These are phyloP conservation scores for Pichia membranifaciens DNA, from an alignment of 805 yeast species.

Conservation along the genomic window DNA sequence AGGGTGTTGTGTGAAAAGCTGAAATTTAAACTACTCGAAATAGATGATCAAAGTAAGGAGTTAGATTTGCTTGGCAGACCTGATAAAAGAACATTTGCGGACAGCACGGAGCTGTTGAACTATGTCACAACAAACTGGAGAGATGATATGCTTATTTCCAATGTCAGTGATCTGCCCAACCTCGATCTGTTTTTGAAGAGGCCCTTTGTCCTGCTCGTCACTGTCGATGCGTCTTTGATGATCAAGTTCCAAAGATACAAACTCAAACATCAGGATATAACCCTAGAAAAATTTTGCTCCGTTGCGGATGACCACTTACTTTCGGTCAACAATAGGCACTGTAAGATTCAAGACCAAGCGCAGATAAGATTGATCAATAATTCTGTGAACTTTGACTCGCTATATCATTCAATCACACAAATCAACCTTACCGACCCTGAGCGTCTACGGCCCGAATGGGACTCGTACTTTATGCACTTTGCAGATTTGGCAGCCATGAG, in stretches of 20 bases:
- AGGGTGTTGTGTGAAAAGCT: constrained; percentile 42
- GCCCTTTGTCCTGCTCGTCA: constrained; percentile 79
- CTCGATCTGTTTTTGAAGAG: constrained; percentile 51
- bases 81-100: constrained; percentile 12
- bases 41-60: constrained; percentile 8
- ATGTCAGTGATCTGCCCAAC: constrained; percentile 37
- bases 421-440: constrained; percentile 44
- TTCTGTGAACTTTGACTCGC: constrained; percentile 31
- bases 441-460: constrained; percentile 90
- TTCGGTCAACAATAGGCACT: constrained; percentile 34
- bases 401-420: constrained; percentile 34
- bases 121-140: constrained; percentile 66
- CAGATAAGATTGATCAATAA: constrained; percentile 54
- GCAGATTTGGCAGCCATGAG: constrained; percentile 91
- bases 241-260: constrained; percentile 38
- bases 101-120: constrained; percentile 42
- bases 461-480: constrained; percentile 86
- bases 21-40: constrained; percentile 40
- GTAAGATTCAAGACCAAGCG: constrained; percentile 35
- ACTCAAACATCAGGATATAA: neutral
- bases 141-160: constrained; percentile 50
- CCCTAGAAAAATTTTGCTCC: constrained; percentile 15
- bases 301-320: constrained; percentile 5
- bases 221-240: constrained; percentile 65
- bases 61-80: neutral